Evolutionary conservation across 768 basidiomycete genomes (phyloP).

Genomic region (Boletus rufocinnamomeus): DNA sequence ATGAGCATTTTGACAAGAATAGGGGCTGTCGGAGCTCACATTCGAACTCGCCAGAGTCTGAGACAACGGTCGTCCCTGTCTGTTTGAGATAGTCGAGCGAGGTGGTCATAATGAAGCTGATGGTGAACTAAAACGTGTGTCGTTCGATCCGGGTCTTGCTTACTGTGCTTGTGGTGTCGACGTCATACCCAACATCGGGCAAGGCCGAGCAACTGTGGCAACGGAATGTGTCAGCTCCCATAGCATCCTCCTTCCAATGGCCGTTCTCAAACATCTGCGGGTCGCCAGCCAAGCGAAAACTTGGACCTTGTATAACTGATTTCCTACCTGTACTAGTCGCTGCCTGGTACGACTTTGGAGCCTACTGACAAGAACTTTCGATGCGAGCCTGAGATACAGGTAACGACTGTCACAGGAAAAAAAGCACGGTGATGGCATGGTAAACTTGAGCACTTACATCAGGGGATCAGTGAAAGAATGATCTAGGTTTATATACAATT

Average conservation of each 20-base stretch:
- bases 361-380: too few relatives aligned
- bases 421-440: too few relatives aligned
- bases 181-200: too few relatives aligned
- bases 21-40: slow-evolving; percentile 39
- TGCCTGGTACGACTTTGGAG: background rate
- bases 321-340: background rate
- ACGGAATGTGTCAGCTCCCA: background rate
- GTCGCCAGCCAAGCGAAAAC: background rate
- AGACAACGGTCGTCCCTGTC: slow-evolving; percentile 91
- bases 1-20: slow-evolving; percentile 19
- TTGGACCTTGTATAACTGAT: background rate
- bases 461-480: too few relatives aligned
- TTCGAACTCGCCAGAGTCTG: slow-evolving; percentile 94
- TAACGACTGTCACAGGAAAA: too few relatives aligned
- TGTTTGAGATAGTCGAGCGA: slow-evolving; percentile 82
- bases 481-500: too few relatives aligned
- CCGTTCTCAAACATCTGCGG: background rate
- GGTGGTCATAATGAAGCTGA: slow-evolving; percentile 59
- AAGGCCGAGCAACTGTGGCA: background rate
- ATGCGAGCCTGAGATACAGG: too few relatives aligned
- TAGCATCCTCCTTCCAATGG: background rate
- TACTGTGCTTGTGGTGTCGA: too few relatives aligned
- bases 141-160: too few relatives aligned
- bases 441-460: too few relatives aligned
- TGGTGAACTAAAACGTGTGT: too few relatives aligned